Evolutionary conservation across 148 eudicot genomes (phyloP).

Genomic region (Polygonum aviculare): DNA sequence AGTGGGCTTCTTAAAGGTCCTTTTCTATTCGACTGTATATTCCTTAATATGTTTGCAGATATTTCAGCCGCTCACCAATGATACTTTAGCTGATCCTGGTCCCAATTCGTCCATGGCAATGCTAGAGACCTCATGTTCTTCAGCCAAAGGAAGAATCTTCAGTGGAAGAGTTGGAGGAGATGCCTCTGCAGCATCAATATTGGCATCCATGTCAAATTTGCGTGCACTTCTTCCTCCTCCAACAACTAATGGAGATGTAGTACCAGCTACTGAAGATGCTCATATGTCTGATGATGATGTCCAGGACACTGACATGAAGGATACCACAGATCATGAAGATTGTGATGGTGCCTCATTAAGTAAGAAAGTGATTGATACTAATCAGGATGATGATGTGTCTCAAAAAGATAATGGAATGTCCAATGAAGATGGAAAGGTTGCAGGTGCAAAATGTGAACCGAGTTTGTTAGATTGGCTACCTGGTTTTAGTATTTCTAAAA

Average conservation of each 20-base stretch:
- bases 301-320: constrained; percentile 57
- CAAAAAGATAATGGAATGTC: constrained; percentile 36
- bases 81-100: constrained; percentile 32
- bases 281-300: constrained; percentile 50
- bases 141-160: constrained; percentile 40
- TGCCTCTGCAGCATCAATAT: constrained; percentile 64
- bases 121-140: constrained; percentile 58
- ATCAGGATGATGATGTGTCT: constrained; percentile 35
- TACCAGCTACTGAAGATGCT: constrained; percentile 34
- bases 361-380: constrained; percentile 42
- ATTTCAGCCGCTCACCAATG: constrained; percentile 52
- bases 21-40: constrained; percentile 18
- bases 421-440: constrained; percentile 53
- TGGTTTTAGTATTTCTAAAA: constrained; percentile 43
- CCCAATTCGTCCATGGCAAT: constrained; percentile 54
- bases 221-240: constrained; percentile 54
- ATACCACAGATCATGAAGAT: constrained; percentile 38
- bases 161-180: constrained; percentile 66
- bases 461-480: constrained; percentile 36
- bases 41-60: constrained; percentile 55
- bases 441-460: constrained; percentile 41
- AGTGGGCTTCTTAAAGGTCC: constrained; percentile 8
- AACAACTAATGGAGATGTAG: constrained; percentile 46
- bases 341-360: constrained; percentile 26
- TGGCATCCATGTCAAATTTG: constrained; percentile 56